Conservation (phyloP, 495 filamentous ascomycete genomes). For the Rusavskia elegans region DNA sequence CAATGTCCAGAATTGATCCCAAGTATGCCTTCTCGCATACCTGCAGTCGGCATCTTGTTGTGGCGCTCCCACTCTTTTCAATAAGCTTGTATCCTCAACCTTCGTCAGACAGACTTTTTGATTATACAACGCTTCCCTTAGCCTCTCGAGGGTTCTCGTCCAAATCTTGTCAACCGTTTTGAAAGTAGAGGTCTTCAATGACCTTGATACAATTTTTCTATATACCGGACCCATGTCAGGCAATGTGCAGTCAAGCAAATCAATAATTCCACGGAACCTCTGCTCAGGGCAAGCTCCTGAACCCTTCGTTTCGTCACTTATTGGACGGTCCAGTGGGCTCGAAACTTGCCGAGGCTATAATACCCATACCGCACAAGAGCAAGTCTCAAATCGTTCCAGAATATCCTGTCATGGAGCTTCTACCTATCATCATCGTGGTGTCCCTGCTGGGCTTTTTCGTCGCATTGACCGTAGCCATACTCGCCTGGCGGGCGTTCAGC, state of each 20-base stretch:
- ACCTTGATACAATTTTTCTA: neutral
- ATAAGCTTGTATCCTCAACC: constrained; percentile 3
- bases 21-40: constrained; percentile 5
- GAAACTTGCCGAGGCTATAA: no score
- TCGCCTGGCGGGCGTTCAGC: constrained; percentile 9
- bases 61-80: neutral
- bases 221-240: neutral
- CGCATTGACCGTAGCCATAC: constrained; percentile 6
- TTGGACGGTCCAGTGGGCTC: no score
- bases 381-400: neutral
- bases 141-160: neutral
- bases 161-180: neutral
- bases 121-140: neutral
- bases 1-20: constrained; percentile 2
- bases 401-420: constrained; percentile 8
- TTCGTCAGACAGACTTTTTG: neutral
- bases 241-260: no score
- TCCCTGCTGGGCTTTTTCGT: constrained; percentile 13
- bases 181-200: neutral
- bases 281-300: no score
- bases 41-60: constrained; percentile 2
- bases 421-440: constrained; percentile 14
- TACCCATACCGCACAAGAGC: neutral
- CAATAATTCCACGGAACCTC: no score
- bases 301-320: no score